phyloP scores from a whole-genome alignment of 2,329 filamentous ascomycete genomes.

The Epichloe sylvatica region DNA sequence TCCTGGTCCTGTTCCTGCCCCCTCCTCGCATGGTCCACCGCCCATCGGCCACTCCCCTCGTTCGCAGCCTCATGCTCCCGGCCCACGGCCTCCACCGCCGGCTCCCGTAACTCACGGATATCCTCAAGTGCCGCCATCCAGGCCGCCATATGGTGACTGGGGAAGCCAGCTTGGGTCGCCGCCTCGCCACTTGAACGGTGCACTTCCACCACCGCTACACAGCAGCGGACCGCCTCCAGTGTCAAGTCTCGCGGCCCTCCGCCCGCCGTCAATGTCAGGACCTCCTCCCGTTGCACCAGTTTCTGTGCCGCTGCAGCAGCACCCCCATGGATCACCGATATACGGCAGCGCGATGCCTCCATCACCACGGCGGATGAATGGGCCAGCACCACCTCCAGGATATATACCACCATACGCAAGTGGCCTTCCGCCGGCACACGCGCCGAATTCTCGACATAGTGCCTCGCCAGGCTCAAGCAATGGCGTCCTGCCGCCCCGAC shows the following conservation, averaged over 20 bases:
- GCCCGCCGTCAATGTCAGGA: slow-evolving; percentile 33
- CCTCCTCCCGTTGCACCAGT: slow-evolving; percentile 28
- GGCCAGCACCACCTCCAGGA: slow-evolving; percentile 27
- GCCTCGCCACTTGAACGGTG: slow-evolving; percentile 37
- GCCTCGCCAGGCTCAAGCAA: slow-evolving; percentile 21
- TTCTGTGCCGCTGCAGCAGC: slow-evolving; percentile 29
- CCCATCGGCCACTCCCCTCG: slow-evolving; percentile 7
- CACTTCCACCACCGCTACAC: slow-evolving; percentile 21
- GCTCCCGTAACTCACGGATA: slow-evolving; percentile 14
- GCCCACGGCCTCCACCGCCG: slow-evolving; percentile 10
- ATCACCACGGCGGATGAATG: slow-evolving; percentile 33
- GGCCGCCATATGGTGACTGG: slow-evolving; percentile 30
- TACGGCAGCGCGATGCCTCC: slow-evolving; percentile 32
- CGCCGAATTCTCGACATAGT: slow-evolving; percentile 12
- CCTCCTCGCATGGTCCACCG: slow-evolving; percentile 11
- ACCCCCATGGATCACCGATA: slow-evolving; percentile 17
- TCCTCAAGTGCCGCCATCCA: slow-evolving; percentile 13
- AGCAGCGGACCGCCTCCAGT: slow-evolving; percentile 14
- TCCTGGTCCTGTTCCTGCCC: slow-evolving; percentile 8
- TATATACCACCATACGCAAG: slow-evolving; percentile 24
- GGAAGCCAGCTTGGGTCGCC: slow-evolving; percentile 36
- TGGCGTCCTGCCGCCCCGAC: slow-evolving; percentile 19
- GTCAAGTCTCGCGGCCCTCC: slow-evolving; percentile 29
- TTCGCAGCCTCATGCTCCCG: slow-evolving; percentile 14
- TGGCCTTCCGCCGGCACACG: slow-evolving; percentile 13